Evolutionary conservation across 2,329 filamentous ascomycete genomes (phyloP).

Genomic region (Pestalotiopsis sp.): DNA sequence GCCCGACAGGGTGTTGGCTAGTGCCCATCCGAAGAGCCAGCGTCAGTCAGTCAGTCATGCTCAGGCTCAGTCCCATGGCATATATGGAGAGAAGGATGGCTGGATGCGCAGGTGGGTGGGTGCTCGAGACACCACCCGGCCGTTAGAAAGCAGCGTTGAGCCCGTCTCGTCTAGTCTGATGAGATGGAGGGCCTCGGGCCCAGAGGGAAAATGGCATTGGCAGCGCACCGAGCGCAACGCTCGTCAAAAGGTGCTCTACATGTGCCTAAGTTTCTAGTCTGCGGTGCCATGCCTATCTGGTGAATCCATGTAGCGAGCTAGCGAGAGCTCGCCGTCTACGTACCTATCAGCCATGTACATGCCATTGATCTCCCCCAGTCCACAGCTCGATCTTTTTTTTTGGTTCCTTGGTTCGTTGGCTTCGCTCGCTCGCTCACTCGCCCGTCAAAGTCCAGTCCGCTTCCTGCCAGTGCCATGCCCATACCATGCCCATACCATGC

Average conservation of each 20-base stretch:
- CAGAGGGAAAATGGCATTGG: background rate
- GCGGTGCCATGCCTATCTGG: background rate
- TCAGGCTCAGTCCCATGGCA: background rate
- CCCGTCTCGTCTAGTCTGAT: slow-evolving; percentile 3
- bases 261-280: background rate
- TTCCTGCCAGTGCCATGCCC: background rate
- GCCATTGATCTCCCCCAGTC: background rate
- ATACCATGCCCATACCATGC: background rate
- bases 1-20: background rate
- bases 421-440: background rate
- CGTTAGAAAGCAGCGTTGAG: slow-evolving; percentile 10
- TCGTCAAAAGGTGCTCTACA: slow-evolving; percentile 2
- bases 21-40: background rate
- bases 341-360: background rate
- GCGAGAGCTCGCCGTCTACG: background rate
- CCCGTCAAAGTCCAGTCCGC: background rate
- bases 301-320: background rate
- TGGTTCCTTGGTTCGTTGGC: background rate
- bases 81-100: background rate
- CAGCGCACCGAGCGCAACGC: slow-evolving; percentile 10
- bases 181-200: background rate
- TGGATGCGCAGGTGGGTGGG: background rate
- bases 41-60: background rate
- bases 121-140: slow-evolving; percentile 4
- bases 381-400: background rate